phyloP scores from a whole-genome alignment of 2,329 filamentous ascomycete genomes.

The Paraphaeosphaeria minitans region DNA sequence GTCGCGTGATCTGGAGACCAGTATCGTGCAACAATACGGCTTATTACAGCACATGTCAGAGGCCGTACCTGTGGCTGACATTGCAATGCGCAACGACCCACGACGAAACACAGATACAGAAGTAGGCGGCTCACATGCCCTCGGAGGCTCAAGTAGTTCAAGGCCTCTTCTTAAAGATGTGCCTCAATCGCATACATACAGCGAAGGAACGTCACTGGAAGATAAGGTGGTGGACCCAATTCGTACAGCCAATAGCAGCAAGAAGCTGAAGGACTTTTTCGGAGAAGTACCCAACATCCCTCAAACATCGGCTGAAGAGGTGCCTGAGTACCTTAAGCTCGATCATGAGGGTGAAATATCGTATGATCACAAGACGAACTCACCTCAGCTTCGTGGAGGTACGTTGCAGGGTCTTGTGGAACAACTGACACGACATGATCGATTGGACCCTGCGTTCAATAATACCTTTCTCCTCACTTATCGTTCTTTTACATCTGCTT shows the following conservation, averaged over 20 bases:
- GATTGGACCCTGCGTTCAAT: constrained; percentile 93
- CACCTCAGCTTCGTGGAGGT: constrained; percentile 82
- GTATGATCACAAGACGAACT: constrained; percentile 81
- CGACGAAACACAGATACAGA: constrained; percentile 52
- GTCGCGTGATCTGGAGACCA: constrained; percentile 80
- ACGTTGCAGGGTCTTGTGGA: constrained; percentile 89
- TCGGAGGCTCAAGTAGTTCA: constrained; percentile 39
- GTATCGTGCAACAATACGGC: constrained; percentile 84
- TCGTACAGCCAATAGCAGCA: constrained; percentile 49
- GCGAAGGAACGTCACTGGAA: constrained; percentile 56
- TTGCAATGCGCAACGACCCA: constrained; percentile 31
- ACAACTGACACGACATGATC: constrained; percentile 93
- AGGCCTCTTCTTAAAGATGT: constrained; percentile 58
- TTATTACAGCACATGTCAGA: constrained; percentile 87
- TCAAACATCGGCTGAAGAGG: constrained; percentile 67
- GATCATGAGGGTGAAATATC: constrained; percentile 89
- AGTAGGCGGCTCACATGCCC: constrained; percentile 33
- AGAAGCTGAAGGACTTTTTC: constrained; percentile 58
- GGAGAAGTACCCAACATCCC: constrained; percentile 57
- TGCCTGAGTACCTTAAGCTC: constrained; percentile 80
- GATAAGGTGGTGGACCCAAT: constrained; percentile 42
- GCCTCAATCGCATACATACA: constrained; percentile 68
- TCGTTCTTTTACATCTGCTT: constrained; percentile 87
- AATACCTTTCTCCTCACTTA: constrained; percentile 98
- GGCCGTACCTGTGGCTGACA: constrained; percentile 62